Conservation (phyloP, 1,284 basidiomycete species). For the Rhodotorula sp. region DNA sequence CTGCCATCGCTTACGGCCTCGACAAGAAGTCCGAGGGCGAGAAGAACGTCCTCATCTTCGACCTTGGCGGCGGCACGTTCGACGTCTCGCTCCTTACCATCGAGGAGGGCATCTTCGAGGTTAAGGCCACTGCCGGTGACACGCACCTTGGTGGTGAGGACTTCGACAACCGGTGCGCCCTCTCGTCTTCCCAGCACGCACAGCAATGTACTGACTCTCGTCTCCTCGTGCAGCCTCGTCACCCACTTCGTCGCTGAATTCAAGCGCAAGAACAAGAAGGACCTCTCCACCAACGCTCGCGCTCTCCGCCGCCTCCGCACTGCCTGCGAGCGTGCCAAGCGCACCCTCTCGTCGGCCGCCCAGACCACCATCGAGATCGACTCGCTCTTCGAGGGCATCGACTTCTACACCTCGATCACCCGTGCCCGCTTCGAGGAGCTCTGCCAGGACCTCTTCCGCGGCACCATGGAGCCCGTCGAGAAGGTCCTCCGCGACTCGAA, state of each 20-base stretch:
- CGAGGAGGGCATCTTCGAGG: constrained; percentile 98
- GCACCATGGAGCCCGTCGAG: constrained; percentile 96
- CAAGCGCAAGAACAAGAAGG: constrained; percentile 98
- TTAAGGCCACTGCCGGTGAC: constrained; percentile 98
- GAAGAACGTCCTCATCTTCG: constrained; percentile 94
- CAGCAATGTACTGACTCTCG: background rate
- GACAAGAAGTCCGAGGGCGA: constrained; percentile 79
- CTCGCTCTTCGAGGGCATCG: constrained; percentile 95
- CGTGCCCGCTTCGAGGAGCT: constrained; percentile 99
- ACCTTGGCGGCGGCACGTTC: constrained; percentile 98
- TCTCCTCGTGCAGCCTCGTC: constrained; percentile 61
- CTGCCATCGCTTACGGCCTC: constrained; percentile 92
- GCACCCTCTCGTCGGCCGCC: constrained; percentile 93
- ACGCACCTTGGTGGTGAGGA: constrained; percentile 99
- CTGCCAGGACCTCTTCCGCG: constrained; percentile 95
- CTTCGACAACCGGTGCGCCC: constrained; percentile 78
- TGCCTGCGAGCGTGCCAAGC: constrained; percentile 98
- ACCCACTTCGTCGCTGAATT: constrained; percentile 98
- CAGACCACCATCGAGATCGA: constrained; percentile 97
- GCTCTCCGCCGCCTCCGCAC: constrained; percentile 96
- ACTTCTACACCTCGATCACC: constrained; percentile 98
- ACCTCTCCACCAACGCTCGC: constrained; percentile 88
- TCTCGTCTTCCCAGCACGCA: background rate
- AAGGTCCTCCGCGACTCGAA: constrained; percentile 98
- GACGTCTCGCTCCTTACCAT: constrained; percentile 98